These are phyloP conservation scores for Aquilaria yunnanensis DNA, from an alignment of 345 rosid genomes.

Conservation along the genomic window DNA sequence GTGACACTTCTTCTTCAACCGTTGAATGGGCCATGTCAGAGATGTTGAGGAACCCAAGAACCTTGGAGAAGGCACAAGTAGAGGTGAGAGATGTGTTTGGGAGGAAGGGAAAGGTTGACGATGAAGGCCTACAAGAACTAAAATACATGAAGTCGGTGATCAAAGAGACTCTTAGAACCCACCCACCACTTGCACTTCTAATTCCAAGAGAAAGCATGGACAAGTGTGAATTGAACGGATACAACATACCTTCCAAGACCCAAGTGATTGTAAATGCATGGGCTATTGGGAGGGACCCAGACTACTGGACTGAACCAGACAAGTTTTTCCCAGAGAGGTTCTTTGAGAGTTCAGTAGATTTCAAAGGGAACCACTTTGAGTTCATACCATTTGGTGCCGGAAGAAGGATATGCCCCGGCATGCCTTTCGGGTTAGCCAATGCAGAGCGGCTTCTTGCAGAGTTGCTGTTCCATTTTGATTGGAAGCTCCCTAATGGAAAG, in stretches of 20 bases:
- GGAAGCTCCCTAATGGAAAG: conserved; percentile 1
- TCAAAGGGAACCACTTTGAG: conserved; percentile 13
- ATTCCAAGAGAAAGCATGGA: conserved; percentile 35
- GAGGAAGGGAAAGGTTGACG: neutral
- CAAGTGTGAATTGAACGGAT: conserved; percentile 24
- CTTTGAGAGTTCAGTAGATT: conserved; percentile 12
- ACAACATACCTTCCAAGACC: conserved; percentile 31
- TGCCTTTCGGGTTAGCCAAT: conserved; percentile 11
- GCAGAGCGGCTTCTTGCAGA: neutral
- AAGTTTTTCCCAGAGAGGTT: conserved; percentile 13
- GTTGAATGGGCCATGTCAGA: conserved; percentile 38
- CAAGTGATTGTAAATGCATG: conserved; percentile 4
- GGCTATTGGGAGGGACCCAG: too few relatives aligned
- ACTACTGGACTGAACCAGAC: neutral
- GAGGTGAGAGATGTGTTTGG: conserved; percentile 20
- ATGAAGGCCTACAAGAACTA: neutral
- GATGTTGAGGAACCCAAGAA: conserved; percentile 25
- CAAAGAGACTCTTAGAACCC: neutral
- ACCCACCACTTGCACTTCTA: conserved; percentile 25
- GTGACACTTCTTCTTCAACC: conserved; percentile 28
- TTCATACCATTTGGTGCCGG: conserved; percentile 19
- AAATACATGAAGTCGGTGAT: neutral
- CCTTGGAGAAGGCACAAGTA: conserved; percentile 23
- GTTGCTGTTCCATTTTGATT: conserved; percentile 4
- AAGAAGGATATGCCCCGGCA: conserved; percentile 20